Evolutionary conservation across 768 basidiomycete genomes (phyloP), one percentile per base, ranked within the genome.

Genomic region (Pleurotus cornucopiae): DNA sequence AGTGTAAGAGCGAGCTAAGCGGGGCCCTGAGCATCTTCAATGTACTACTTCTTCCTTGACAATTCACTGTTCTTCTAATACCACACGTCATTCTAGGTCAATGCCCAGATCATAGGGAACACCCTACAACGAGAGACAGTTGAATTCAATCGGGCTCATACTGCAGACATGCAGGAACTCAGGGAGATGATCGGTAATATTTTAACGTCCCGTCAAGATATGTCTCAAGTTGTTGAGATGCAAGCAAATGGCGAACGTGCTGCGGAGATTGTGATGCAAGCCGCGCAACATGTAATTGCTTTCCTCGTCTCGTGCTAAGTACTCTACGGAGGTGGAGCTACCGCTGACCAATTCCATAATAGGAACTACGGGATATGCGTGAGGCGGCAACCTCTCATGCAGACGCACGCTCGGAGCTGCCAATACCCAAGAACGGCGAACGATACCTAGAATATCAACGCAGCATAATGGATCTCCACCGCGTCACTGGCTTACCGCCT

Each of bases 401-500:
- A 11, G 61, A 61, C 41, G 58, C 62, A 20, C 49, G 63, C 30
- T 63, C 65, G 21, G 64, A 67, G 3, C 46, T 58, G n/a, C 60
- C 47, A 48, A 59, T 57, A 40, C 56, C 52, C 38, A 40, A 41
- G 16, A 66, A 73, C 49, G 66, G 65, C 55, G 68, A 72, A 54
- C 67, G 64, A 44, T 73, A 77, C 60, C 64, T 73, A 13, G 70
- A 79, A 63, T 71, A 74, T 57, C 76, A 80, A 63, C 67, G 69
- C 52, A 78, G 77, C 4, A 66, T 83, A 14, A 64, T 77, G 6
- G 69, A 74, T 13, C 69, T 85, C 20, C 80, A 83, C 56, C 70
- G 69, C 5, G 66, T 74, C 38, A 82, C 82, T 1, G 80, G 79
- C 2, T 76, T 83, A 38, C 77, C 76, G 12, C 84, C 84, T 1